phyloP scores from a whole-genome alignment of 2,329 filamentous ascomycete species.

The Akanthomyces dipterigenus region DNA sequence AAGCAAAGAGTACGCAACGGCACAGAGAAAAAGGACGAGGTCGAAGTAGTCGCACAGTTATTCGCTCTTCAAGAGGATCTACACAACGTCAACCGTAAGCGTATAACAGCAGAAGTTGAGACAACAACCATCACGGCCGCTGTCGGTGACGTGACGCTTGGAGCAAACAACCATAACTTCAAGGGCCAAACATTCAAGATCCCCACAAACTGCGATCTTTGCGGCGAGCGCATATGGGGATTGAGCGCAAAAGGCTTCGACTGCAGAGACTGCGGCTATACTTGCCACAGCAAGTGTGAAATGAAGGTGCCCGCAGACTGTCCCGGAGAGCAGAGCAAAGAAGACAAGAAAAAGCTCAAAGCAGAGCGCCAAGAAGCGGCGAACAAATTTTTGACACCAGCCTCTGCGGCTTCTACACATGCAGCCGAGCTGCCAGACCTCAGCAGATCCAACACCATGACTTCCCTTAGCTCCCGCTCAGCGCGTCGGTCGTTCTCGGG shows the following conservation, averaged over 20 bases:
- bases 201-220: slow-evolving; percentile 95
- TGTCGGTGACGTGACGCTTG: slow-evolving; percentile 87
- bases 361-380: slow-evolving; percentile 74
- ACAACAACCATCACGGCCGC: slow-evolving; percentile 85
- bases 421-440: slow-evolving; percentile 61
- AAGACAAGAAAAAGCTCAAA: slow-evolving; percentile 93
- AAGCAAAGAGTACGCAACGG: slow-evolving; percentile 75
- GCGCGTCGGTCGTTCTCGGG: slow-evolving; percentile 70
- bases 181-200: slow-evolving; percentile 99
- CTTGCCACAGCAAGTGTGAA: slow-evolving; percentile 96
- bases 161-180: slow-evolving; percentile 94
- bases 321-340: slow-evolving; percentile 87
- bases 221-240: slow-evolving; percentile 95
- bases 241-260: slow-evolving; percentile 94
- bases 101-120: slow-evolving; percentile 85
- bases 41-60: slow-evolving; percentile 74
- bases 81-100: slow-evolving; percentile 76
- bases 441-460: slow-evolving; percentile 80
- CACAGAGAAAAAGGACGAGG: slow-evolving; percentile 81
- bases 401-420: slow-evolving; percentile 32
- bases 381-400: slow-evolving; percentile 49
- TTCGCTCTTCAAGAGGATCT: slow-evolving; percentile 80
- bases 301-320: slow-evolving; percentile 98
- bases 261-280: slow-evolving; percentile 94
- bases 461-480: slow-evolving; percentile 78